Evolutionary conservation across 495 filamentous ascomycete species (phyloP), one percentile per base, ranked within the genome.

Genomic region (Ascobolus immersus): DNA sequence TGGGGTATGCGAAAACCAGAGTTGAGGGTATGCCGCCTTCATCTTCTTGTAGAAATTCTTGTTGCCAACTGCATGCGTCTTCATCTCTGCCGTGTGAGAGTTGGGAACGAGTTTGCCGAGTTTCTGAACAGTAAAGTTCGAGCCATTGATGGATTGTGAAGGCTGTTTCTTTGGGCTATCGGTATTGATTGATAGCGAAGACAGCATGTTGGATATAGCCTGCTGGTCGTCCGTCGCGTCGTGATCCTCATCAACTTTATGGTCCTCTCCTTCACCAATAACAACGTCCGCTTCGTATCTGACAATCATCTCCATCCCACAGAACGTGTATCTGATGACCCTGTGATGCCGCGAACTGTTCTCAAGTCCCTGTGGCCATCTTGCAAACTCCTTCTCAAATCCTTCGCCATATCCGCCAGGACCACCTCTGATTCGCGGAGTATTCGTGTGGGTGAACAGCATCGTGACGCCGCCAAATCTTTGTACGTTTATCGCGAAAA

Each of bases 381-480:
- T 55, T 9, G 60, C 63, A 37, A 50, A 64, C 3, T 47, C 52
- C 45, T 66, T 62, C 41, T 63, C 56, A 29, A 64, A 62, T 34
- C 55, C 50, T 28, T 57, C 53, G 2, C 60, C 59, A 37, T 42
- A 64, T 6, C 60, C 60, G 17, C 39, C 41, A 40, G 59, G 60
- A 20, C 57, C 52, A 26, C 18, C 17, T 11, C 34, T 34, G 22
- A n/a, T n/a, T n/a, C n/a, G n/a, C n/a, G n/a, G n/a, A n/a, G n/a
- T n/a, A n/a, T n/a, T n/a, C n/a, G n/a, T n/a, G n/a, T 33, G 23
- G 11, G 38, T 40, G 28, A 40, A 32, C 18, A 40, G 13, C 10
- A 32, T 31, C 15, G 38, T 40, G 8, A 12, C 24, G 26, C 24
- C 24, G 13, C n/a, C n/a, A n/a, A n/a, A n/a, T n/a, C n/a, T n/a